These are phyloP conservation scores for Dentipellis sp. DNA, from an alignment of 768 basidiomycete genomes.

Conservation along the genomic window DNA sequence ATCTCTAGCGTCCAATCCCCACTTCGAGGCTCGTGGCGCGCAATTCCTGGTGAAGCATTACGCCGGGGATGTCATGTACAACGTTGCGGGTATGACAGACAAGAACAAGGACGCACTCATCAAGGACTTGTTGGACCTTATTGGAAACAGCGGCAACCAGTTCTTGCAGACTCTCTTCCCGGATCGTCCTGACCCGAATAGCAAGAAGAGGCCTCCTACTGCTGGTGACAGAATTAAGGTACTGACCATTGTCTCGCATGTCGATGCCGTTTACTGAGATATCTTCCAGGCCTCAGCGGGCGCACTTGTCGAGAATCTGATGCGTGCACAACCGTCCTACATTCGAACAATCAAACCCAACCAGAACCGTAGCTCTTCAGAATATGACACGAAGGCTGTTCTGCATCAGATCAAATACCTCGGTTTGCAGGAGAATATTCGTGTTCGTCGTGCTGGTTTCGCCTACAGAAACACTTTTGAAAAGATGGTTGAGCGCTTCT, in stretches of 20 bases:
- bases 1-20: constrained; percentile 72
- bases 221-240: constrained; percentile 98
- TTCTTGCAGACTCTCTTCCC: constrained; percentile 89
- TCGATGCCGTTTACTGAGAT: background rate
- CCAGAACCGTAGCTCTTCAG: constrained; percentile 84
- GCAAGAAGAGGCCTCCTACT: constrained; percentile 96
- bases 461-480: constrained; percentile 98
- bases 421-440: constrained; percentile 96
- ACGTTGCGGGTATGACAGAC: constrained; percentile 96
- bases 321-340: constrained; percentile 95
- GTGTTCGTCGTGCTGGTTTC: constrained; percentile 94
- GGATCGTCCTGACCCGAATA: constrained; percentile 90
- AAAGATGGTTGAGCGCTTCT: constrained; percentile 99
- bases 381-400: constrained; percentile 92
- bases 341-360: constrained; percentile 99
- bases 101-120: constrained; percentile 98
- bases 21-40: constrained; percentile 89
- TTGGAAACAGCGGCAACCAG: constrained; percentile 68
- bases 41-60: constrained; percentile 97
- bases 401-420: constrained; percentile 99
- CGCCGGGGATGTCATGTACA: constrained; percentile 98
- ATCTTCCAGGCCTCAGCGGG: constrained; percentile 70
- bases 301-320: constrained; percentile 93
- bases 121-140: constrained; percentile 89
- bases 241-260: constrained; percentile 5